phyloP scores from a whole-genome alignment of 495 filamentous ascomycete genomes.

The Aspergillus saccharolyticus region DNA sequence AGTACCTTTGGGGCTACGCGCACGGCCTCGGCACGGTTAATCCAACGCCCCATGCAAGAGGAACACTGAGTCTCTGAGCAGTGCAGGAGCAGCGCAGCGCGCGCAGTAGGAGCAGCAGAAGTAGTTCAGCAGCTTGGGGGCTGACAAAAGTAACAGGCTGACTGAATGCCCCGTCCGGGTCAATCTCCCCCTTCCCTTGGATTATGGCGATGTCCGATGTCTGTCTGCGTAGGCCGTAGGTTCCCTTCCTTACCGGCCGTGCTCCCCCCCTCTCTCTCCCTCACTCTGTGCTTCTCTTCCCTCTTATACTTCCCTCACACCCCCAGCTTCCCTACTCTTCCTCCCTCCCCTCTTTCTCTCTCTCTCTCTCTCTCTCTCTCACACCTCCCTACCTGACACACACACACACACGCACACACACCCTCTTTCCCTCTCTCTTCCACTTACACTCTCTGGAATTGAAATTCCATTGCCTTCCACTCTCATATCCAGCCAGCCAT shows the following conservation, averaged over 20 bases:
- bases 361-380: constrained; percentile 11
- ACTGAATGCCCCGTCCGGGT: constrained; percentile 4
- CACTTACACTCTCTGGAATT: constrained; percentile 9
- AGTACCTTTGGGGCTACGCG: neutral
- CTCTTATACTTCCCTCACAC: constrained; percentile 22
- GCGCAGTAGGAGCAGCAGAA: no score
- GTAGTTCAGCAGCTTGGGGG: neutral
- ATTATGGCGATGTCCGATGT: neutral
- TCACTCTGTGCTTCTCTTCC: constrained; percentile 21
- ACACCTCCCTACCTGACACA: no score
- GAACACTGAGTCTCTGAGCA: no score
- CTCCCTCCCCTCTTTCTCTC: constrained; percentile 11
- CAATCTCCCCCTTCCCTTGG: constrained; percentile 6
- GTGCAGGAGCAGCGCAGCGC: no score
- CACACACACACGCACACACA: no score
- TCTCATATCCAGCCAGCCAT: neutral
- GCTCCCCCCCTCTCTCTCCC: constrained; percentile 7
- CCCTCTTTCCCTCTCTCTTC: constrained; percentile 12
- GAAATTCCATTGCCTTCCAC: constrained; percentile 6
- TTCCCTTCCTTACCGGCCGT: constrained; percentile 6
- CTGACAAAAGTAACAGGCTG: constrained; percentile 7
- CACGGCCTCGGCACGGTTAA: neutral
- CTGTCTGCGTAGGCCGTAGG: neutral
- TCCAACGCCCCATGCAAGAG: neutral
- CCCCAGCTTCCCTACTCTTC: constrained; percentile 12